Evolutionary conservation across 306 rosid species (phyloP), one percentile per base, ranked within the genome.

Genomic region (Citrullus amarus): DNA sequence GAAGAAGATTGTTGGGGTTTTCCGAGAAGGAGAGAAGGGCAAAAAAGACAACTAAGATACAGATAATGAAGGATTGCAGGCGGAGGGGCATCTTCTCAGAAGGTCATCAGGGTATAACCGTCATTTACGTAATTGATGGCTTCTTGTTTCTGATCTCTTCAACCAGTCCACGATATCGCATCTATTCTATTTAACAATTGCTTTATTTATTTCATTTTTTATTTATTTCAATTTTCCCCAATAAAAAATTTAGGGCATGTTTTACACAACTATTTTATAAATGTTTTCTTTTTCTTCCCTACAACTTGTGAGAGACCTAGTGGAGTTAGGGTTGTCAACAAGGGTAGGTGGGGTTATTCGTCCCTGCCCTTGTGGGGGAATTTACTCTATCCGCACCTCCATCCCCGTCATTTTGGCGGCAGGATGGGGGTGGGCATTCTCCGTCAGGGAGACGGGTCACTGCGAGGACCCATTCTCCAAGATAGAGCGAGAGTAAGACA

Each of bases 11-110:
- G 39, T 4, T 74, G 39, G 87, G 69, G 73, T 58, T 83, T 90
- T 92, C 96, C 81, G 5, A 86, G 93, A 90, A 92, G 80, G 92
- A 84, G 87, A 72, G 87, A 53, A 15, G 86, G 59, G 60, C 74
- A 84, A 70, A 72, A 86, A 86, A 83, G 90, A 86, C 97, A 90
- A 84, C 92, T 85, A 78, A 84, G 85, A 10, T 16, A 80, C 84
- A 88, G 86, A 72, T 48, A 63, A 75, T 14, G 14, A 4, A 14
- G 25, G 0, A 16, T 5, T 68, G 75, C 54, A 68, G 73, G 51
- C 73, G 15, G 1, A 10, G 11, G 3, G 48, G 73, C 6, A 39
- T 39, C 4, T 66, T 66, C 73, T 66, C 0, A n/a, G 75, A 68
- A 68, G 75, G 22, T 68, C 53, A 4, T n/a, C 1, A 68, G 75